Evolutionary conservation across 805 yeast genomes (phyloP), one percentile per base, ranked within the genome.

Genomic region (Kazachstania kunashirensis): DNA sequence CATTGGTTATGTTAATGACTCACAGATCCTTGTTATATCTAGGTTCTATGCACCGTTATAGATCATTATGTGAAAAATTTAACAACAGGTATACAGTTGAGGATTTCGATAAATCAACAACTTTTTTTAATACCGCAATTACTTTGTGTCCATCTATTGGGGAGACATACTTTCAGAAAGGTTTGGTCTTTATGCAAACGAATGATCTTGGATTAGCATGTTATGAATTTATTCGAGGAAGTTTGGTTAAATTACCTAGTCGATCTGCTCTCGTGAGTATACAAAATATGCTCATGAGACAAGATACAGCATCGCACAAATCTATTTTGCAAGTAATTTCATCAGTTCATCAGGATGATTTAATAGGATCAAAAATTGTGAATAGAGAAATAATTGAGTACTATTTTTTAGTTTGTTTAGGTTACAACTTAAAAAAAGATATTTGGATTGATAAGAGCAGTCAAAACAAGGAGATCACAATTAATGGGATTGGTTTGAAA

Each of bases 141-240:
- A 49, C 72, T 19, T 57, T 80, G 14, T 54, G 79, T 19, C 88
- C 89, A 1, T 73, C 84, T 0, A 64, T 77, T 39, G 82, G 82
- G 36, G 86, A 79, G 47, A 44, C 79, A 75, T 20, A 47, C 38
- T 44, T 53, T 29, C 60, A 56, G 32, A 44, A 44, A 24, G 55
- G 57, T 20, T 38, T 56, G 37, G 40, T 53, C 4, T 47, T 50
- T 38, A 40, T 53, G 7, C 53, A 48, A 31, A 46, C 57, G 14
- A 44, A 50, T n/a, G 44, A 46, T 34, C 40, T 47, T 17, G 55
- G 56, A 1, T 20, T 36, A 9, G 51, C 55, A 4, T 34, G 42
- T 8, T 48, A 55, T 39, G 47, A 53, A 29, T 48, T 54, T 36
- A 60, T 73, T 32, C 62, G 84, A 45, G 73, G 82, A 3, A 66